Conservation (phyloP, 768 basidiomycete species). For the Omphalotus guepiniiformis region DNA sequence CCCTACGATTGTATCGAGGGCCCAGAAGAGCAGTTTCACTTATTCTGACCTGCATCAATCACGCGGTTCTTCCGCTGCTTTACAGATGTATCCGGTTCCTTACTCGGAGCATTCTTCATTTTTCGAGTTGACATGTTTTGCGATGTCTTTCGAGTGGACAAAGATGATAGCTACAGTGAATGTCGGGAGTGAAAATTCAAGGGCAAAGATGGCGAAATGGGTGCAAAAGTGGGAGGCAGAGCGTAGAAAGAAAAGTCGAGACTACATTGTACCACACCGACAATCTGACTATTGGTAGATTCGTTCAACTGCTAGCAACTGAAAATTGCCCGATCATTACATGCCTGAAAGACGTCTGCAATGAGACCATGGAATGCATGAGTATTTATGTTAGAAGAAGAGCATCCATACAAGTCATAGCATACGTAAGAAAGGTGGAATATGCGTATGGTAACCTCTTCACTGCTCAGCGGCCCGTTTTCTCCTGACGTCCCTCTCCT, state of each 20-base stretch:
- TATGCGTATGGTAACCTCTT: constrained; percentile 17
- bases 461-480: constrained; percentile 72
- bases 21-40: constrained; percentile 61
- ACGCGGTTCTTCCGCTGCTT: constrained; percentile 61
- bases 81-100: constrained; percentile 79
- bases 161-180: constrained; percentile 97
- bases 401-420: constrained; percentile 12
- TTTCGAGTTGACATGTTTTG: constrained; percentile 93
- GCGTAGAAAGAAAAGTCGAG: constrained; percentile 48
- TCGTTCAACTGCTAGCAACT: no score
- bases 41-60: constrained; percentile 62
- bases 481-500: constrained; percentile 92
- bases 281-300: constrained; percentile 45
- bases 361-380: no score
- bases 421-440: constrained; percentile 1
- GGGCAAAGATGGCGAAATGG: constrained; percentile 89
- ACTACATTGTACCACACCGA: constrained; percentile 35
- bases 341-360: no score
- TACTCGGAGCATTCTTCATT: constrained; percentile 98
- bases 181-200: constrained; percentile 64
- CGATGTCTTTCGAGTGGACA: constrained; percentile 78
- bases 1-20: constrained; percentile 59
- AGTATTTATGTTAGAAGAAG: no score
- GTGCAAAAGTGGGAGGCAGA: constrained; percentile 86
- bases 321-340: no score